A percentile compares a stretch with the other conserved stretches of the same genome.
Evolutionary conservation across 1,284 basidiomycete genomes (phyloP).

Genomic region (Thecaphora frezii): DNA sequence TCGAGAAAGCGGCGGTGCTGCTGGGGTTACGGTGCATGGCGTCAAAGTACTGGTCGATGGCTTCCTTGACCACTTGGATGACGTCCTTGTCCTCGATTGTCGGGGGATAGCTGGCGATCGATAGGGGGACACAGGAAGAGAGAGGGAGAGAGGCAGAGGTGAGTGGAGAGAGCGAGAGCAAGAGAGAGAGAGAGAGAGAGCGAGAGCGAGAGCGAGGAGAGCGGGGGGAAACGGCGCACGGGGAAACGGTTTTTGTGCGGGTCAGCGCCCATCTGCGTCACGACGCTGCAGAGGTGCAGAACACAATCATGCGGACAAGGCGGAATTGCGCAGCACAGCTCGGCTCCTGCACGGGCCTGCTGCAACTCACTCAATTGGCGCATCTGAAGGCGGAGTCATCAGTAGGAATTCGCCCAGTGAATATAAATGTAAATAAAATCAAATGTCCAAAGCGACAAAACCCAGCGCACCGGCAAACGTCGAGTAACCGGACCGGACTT

Average conservation of each 20-base stretch:
- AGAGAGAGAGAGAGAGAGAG: neutral
- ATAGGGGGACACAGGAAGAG: neutral
- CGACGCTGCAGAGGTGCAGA: neutral
- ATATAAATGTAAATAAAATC: no score
- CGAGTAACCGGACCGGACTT: no score
- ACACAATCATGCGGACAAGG: no score
- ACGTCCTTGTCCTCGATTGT: constrained; percentile 43
- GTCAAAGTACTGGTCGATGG: constrained; percentile 38
- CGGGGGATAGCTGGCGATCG: constrained; percentile 24
- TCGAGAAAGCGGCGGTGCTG: neutral
- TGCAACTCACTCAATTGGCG: neutral
- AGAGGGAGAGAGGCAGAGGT: neutral
- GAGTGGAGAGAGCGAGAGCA: neutral
- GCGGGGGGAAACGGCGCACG: no score
- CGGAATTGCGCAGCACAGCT: no score
- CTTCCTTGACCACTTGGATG: constrained; percentile 26
- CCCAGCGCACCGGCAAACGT: no score
- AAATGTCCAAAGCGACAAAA: no score
- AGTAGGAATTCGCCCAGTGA: neutral
- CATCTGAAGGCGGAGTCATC: neutral
- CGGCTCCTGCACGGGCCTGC: no score
- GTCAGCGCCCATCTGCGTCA: neutral
- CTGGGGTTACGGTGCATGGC: constrained; percentile 9
- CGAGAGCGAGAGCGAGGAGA: constrained; percentile 2
- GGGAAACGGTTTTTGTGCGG: no score